phyloP scores from a whole-genome alignment of 345 rosid genomes.

The Aethionema arabicum region DNA sequence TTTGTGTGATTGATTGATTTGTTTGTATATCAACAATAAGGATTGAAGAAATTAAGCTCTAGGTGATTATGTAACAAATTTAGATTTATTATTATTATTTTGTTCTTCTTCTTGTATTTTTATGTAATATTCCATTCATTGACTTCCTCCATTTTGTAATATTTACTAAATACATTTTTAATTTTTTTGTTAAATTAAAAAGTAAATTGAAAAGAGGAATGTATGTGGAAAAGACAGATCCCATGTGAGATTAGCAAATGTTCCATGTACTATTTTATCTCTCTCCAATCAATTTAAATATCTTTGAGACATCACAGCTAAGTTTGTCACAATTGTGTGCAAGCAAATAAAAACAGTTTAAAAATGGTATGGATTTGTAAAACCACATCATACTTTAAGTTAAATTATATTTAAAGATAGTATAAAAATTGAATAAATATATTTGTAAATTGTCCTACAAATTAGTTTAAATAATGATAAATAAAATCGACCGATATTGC shows the following conservation, averaged over 20 bases:
- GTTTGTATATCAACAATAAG: conserved; percentile 35
- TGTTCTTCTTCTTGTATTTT: conserved; percentile 17
- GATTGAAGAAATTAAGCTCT: conserved; percentile 18
- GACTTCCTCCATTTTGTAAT: conserved; percentile 30
- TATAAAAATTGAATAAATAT: too few relatives aligned
- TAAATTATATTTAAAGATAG: too few relatives aligned
- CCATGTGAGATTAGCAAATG: conserved; percentile 40
- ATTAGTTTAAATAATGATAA: too few relatives aligned
- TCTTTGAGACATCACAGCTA: conserved; percentile 21
- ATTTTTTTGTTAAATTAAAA: conserved; percentile 7
- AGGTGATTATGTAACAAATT: conserved; percentile 24
- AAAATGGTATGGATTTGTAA: too few relatives aligned
- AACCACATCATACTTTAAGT: too few relatives aligned
- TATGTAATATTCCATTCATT: conserved; percentile 21
- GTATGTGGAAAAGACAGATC: conserved; percentile 22
- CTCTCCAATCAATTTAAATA: conserved; percentile 34
- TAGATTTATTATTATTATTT: conserved; percentile 21
- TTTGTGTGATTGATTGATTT: conserved; percentile 30
- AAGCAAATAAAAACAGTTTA: too few relatives aligned
- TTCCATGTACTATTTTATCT: conserved; percentile 28
- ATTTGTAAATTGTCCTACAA: too few relatives aligned
- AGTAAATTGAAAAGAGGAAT: conserved; percentile 25
- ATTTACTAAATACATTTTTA: background rate
- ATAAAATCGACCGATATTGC: too few relatives aligned
- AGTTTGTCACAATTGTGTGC: conserved; percentile 30